Evolutionary conservation across 2,329 filamentous ascomycete species (phyloP).

Genomic region (Fusarium sp.): DNA sequence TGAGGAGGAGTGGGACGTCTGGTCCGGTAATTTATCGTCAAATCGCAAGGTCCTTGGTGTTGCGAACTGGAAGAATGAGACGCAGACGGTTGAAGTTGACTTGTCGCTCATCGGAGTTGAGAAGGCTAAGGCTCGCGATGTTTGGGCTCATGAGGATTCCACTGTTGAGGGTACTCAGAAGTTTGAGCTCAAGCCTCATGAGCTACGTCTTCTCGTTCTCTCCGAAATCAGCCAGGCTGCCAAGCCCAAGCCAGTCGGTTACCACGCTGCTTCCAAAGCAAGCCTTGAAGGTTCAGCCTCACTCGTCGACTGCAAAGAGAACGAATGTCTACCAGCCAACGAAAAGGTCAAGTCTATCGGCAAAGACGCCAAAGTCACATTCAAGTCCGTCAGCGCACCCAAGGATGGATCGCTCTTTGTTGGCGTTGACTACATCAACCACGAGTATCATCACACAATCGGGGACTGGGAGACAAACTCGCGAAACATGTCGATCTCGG

Average conservation of each 20-base stretch:
- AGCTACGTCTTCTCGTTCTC: conserved; percentile 55
- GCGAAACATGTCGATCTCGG: conserved; percentile 61
- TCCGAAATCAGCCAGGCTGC: conserved; percentile 48
- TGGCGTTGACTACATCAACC: conserved; percentile 64
- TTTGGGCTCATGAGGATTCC: conserved; percentile 55
- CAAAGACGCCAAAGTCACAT: conserved; percentile 51
- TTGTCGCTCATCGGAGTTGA: conserved; percentile 55
- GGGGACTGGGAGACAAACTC: conserved; percentile 61
- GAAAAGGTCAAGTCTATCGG: conserved; percentile 57
- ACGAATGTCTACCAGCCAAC: conserved; percentile 57
- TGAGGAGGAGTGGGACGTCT: conserved; percentile 63
- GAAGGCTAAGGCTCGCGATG: conserved; percentile 54
- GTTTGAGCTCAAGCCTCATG: conserved; percentile 53
- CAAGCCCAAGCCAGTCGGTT: conserved; percentile 45
- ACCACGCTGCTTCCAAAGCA: conserved; percentile 56
- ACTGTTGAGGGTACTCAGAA: conserved; percentile 50
- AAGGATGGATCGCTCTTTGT: conserved; percentile 54
- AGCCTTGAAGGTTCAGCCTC: conserved; percentile 52
- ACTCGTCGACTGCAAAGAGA: conserved; percentile 51
- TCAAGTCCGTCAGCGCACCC: conserved; percentile 49
- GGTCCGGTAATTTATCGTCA: conserved; percentile 61
- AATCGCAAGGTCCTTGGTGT: conserved; percentile 58
- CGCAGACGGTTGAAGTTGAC: conserved; percentile 57
- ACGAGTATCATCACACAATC: conserved; percentile 59
- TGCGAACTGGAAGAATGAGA: conserved; percentile 62